Percentiles rank a stretch among this genome's conserved stretches.
These are phyloP conservation scores for Coemansia biformis DNA, from an alignment of 192 early-diverging fungal genomes.

Conservation along the genomic window DNA sequence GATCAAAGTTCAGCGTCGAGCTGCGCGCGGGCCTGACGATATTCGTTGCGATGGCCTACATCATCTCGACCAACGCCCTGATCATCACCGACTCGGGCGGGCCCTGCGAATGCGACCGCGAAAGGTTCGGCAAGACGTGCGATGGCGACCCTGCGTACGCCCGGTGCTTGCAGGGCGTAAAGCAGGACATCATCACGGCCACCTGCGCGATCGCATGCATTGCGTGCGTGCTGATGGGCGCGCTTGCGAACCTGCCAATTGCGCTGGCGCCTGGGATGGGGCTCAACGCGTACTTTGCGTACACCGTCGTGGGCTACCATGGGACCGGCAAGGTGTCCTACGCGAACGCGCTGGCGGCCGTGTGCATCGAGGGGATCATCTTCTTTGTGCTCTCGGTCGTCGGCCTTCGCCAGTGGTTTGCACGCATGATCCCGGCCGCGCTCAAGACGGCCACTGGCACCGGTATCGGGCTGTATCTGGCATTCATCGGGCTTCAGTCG, in stretches of 20 bases:
- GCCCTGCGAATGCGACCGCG: slow-evolving; percentile 65
- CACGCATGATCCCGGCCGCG: slow-evolving; percentile 61
- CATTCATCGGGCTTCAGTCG: slow-evolving; percentile 72
- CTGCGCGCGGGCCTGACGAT: slow-evolving; percentile 63
- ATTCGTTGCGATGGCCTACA: slow-evolving; percentile 72
- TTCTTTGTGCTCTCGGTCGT: slow-evolving; percentile 71
- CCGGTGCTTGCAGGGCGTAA: slow-evolving; percentile 57
- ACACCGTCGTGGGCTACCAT: slow-evolving; percentile 76
- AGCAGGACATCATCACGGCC: slow-evolving; percentile 68
- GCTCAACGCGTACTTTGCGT: slow-evolving; percentile 77
- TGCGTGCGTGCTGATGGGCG: slow-evolving; percentile 61
- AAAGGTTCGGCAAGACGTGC: slow-evolving; percentile 53
- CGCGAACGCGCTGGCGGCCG: slow-evolving; percentile 63
- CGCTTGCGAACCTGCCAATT: slow-evolving; percentile 70
- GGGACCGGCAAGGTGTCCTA: slow-evolving; percentile 72
- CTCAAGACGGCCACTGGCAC: slow-evolving; percentile 70
- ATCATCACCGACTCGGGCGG: slow-evolving; percentile 75
- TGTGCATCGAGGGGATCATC: slow-evolving; percentile 77
- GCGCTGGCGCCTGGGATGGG: slow-evolving; percentile 82
- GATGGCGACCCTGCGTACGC: slow-evolving; percentile 57
- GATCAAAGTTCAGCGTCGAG: slow-evolving; percentile 62
- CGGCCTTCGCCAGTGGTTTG: slow-evolving; percentile 77
- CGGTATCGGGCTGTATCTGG: slow-evolving; percentile 74
- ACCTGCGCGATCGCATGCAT: slow-evolving; percentile 64
- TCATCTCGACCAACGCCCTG: slow-evolving; percentile 66